phyloP scores from a whole-genome alignment of 2,329 filamentous ascomycete species.

The Sporothrix luriei region DNA sequence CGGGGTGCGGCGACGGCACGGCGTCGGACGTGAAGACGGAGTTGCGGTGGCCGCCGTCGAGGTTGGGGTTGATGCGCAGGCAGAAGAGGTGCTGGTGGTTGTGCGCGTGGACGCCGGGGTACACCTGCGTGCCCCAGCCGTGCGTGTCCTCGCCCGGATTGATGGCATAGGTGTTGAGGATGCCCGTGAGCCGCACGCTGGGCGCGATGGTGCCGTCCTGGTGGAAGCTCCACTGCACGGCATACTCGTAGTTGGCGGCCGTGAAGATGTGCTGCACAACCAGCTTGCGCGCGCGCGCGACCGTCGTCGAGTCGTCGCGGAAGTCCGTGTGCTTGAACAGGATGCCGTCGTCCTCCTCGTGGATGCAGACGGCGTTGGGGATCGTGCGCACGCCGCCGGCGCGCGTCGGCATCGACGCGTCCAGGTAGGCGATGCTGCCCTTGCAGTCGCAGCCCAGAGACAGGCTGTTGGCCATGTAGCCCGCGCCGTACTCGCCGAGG shows the following conservation, averaged over 20 bases:
- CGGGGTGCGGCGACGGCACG: slow-evolving; percentile 67
- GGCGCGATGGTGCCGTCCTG: slow-evolving; percentile 91
- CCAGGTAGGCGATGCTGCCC: slow-evolving; percentile 87
- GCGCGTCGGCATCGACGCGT: slow-evolving; percentile 79
- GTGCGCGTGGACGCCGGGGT: slow-evolving; percentile 88
- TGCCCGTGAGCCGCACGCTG: slow-evolving; percentile 88
- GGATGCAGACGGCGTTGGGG: slow-evolving; percentile 92
- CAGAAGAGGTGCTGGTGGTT: slow-evolving; percentile 97
- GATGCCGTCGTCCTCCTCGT: slow-evolving; percentile 89
- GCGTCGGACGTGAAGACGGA: slow-evolving; percentile 84
- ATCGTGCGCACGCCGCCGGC: slow-evolving; percentile 74
- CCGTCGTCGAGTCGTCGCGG: slow-evolving; percentile 81
- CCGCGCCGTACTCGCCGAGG: slow-evolving; percentile 71
- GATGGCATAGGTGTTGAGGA: slow-evolving; percentile 88
- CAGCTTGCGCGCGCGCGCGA: slow-evolving; percentile 82
- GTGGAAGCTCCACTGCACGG: slow-evolving; percentile 43
- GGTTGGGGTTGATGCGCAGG: slow-evolving; percentile 80
- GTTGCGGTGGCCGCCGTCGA: slow-evolving; percentile 83
- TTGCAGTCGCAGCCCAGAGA: slow-evolving; percentile 83
- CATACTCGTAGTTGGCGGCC: slow-evolving; percentile 93
- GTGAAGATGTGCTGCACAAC: slow-evolving; percentile 92
- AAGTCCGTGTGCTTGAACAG: slow-evolving; percentile 95
- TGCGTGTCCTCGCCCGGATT: slow-evolving; percentile 76
- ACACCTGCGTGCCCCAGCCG: slow-evolving; percentile 90
- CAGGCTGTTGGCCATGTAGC: slow-evolving; percentile 81